Base-by-base conservation (phyloP, 495 filamentous ascomycete genomes). In the Penicillium chermesinum region DNA sequence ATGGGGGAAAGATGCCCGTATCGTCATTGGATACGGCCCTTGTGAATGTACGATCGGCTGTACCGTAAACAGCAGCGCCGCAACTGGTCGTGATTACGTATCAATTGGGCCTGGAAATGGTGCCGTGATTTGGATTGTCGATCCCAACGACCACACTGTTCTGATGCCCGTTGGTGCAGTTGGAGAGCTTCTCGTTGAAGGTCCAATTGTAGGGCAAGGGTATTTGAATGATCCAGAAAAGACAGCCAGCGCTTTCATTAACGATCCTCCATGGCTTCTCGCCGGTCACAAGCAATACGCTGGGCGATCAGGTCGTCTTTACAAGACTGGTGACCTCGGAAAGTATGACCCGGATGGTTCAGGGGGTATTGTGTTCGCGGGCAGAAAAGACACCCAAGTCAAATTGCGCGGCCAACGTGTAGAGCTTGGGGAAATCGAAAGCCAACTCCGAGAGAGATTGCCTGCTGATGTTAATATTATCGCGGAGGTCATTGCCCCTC, bases 381-480 rank as follows among this genome's bases (percentile, higher is more conserved):
- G 81, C 19, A 63, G 83, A 7, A 77, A 77, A 36, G 82, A 86
- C 47, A 76, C 78, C 7, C 80, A 84, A 52, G 78, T 82, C 14
- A 86, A 85, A 57, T 51, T 85, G 3, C 75, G 75, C 12, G 82
- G 81, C 8, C 79, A 84, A 51, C 72, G 81, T 30, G 73, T 86
- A 32, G 82, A 86, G 54, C 66, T 85, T 3, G 76, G 72, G 0
- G 82, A 85, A 44, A 70, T 73, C 25, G 70, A 73, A 48, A 66
- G 62, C 52, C 70, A 71, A 18, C 57, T 71, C 9, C 56, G 55
- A 36, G 55, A 52, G 2, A 52, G 51, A 13, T 53, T 73, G 14
- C 64, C 64, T 12, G 46, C 64, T 0, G 66, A 64, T 5, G 50
- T 53, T 6, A 65, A 49, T 14, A 54, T 73, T 6, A 65, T 68